Evolutionary conservation across 257 asterid species (phyloP), one percentile per base, ranked within the genome.

Genomic region (Plantago ovata): DNA sequence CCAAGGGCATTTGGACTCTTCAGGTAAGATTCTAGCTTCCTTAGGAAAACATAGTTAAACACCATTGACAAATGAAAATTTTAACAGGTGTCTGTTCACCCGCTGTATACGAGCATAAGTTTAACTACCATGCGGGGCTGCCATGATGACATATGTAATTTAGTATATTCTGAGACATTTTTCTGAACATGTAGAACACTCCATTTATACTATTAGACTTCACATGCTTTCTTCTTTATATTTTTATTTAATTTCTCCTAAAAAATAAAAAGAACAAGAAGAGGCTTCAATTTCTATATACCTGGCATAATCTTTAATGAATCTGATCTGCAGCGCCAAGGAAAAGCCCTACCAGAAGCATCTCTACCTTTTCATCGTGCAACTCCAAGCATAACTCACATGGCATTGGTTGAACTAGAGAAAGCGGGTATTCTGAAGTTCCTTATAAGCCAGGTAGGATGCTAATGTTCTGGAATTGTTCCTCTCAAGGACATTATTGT

Each of bases 1-100:
- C 98, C 58, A 87, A 87, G 66, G 98, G 98, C 23, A 81, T 91
- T 69, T 91, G 98, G 98, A 91, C 98, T 18, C 94, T 91, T 69
- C 98, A 91, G 90, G 98, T 87, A 71, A 61, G 16, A 57, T 44
- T 52, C n/a, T 32, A 40, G 38, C 41, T 28, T 28, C 36, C 36
- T 28, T 28, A 2, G 36, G 7, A 3, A 28, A 28, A 28, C 36
- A 28, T 28, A 28, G 6, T 28, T 3, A 28, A 28, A 28, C 7
- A 28, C 7, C 36, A 0, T 28, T 28, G 36, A 28, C 36, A 28
- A 28, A 2, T 28, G 4, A 3, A 28, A 8, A 28, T 28, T 28
- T n/a, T n/a, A n/a, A n/a, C 36, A 28, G 36, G 33, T 28, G 33
- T 28, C 6, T 28, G 33, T 28, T 28, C 6, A 6, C 33, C 33